Base-by-base conservation (phyloP, 305 asterid species). In the Euphrasia arctica region DNA sequence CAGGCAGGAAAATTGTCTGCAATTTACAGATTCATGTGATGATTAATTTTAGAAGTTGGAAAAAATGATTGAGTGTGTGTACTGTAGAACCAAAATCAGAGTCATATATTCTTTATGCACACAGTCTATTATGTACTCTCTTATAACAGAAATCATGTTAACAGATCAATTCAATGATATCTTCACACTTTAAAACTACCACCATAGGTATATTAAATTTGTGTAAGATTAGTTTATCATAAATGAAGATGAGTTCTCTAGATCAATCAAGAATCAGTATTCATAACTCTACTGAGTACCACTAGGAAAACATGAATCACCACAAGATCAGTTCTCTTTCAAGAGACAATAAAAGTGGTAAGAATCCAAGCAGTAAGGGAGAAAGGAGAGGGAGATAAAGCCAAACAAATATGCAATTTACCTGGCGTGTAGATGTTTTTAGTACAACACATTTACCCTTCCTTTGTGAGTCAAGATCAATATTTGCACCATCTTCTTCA, bases 401-500 rank as follows among this genome's bases (percentile, higher is more conserved):
- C 9, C 10, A 57, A 27, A 55, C 11, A 52, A 8, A 55, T 11
- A 63, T 51, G 66, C 58, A 69, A 47, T 68, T 54, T 58, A 92
- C 97, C 95, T 92, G 98, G 58, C 98, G 96, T 0, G 98, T 85
- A 45, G 97, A 89, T 60, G 97, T 92, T 84, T 92, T 92, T 60
- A 92, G 83, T 41, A 93, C 98, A 52, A 85, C 98, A 58, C 96
- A 87, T 78, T 89, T 89, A 4, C 97, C 98, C 83, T 89, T 87
- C 83, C 92, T 84, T 69, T 93, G 98, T 3, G 98, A 90, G 72
- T 93, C 98, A 25, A 93, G 96, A 79, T 93, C 97, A 69, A 93
- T 93, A 64, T 90, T 89, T 54, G 96, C 98, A 65, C 98, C 98
- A 72, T 93, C 98, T 77, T 93, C 98, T 78, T 93, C 98, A 62